Base-by-base conservation (phyloP, 2,329 filamentous ascomycete genomes). In the Pseudodiploospora longispora region DNA sequence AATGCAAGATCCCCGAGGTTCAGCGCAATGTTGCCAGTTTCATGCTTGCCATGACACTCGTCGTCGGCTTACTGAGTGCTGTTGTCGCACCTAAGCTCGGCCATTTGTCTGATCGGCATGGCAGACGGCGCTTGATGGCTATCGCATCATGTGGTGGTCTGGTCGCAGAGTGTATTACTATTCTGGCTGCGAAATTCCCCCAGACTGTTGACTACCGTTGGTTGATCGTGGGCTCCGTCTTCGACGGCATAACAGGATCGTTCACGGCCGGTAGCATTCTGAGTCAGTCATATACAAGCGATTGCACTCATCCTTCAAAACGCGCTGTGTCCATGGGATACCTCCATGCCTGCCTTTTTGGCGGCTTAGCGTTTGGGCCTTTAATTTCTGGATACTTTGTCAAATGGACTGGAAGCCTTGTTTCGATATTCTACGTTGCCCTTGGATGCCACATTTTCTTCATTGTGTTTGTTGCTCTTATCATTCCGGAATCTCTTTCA, bases 331-430 rank as follows among this genome's bases (percentile, higher is more conserved):
- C 82, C 4, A 93, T 97, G 61, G 90, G 88, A 6, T 91, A 90
- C 59, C 83, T 97, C 55, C 87, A 97, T 56, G 89, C 87, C 8
- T 89, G 84, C 53, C 71, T 98, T 6, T 97, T 95, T 62, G 75
- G 78, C 2, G 93, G 93, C n/a, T 79, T 97, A 38, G 91, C 93
- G 0, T 65, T 91, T 30, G 93, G 93, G 0, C 93, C 93, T 6
- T 73, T 94, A 3, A 58, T 95, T 27, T 84, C 89, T 0, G 90
- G 85, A 2, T 83, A 86, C 53, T 71, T 96, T 36, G 83, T 95
- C 55, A 78, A 85, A 55, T 76, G 73, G 61, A 90, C 86, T 0
- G 85, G 86, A 6, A 79, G 78, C 36, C 72, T 94, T 10, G 61
- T 96, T 6, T 77, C 80, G n/a, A 77, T 95, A 38, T 97, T 98